These are phyloP conservation scores for Typha latifolia DNA, from an alignment of 176 grass and related monocot genomes.

Conservation along the genomic window DNA sequence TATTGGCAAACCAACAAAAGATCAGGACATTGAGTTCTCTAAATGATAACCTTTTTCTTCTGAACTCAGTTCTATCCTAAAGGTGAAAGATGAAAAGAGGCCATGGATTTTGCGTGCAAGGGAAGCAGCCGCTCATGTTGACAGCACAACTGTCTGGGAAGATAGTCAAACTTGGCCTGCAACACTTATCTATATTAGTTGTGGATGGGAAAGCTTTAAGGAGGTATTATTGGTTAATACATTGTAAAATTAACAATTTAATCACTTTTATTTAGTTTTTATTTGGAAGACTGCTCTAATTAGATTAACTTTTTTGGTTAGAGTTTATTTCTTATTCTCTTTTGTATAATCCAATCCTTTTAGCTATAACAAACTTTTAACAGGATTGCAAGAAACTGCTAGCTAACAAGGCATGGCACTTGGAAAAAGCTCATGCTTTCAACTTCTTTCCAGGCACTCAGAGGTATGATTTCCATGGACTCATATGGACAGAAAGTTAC, in stretches of 20 bases:
- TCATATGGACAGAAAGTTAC: slow-evolving; percentile 3
- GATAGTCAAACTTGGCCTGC: slow-evolving; percentile 51
- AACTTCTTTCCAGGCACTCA: slow-evolving; percentile 97
- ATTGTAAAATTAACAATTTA: background rate
- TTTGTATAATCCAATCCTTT: background rate
- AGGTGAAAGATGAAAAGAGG: slow-evolving; percentile 89
- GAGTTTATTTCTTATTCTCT: background rate
- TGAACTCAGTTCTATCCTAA: slow-evolving; percentile 44
- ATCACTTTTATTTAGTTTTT: background rate
- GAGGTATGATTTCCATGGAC: slow-evolving; percentile 36
- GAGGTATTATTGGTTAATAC: slow-evolving; percentile 35
- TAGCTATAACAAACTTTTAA: slow-evolving; percentile 18
- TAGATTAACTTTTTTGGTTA: background rate
- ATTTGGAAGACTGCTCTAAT: background rate
- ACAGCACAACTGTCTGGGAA: slow-evolving; percentile 43
- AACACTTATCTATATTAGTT: slow-evolving; percentile 94
- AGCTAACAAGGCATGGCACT: slow-evolving; percentile 72
- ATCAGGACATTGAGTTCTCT: background rate
- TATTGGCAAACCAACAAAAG: too few species aligned
- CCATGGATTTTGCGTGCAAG: slow-evolving; percentile 92
- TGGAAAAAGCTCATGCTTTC: slow-evolving; percentile 90
- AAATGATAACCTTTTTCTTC: slow-evolving; percentile 22
- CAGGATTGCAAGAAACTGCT: slow-evolving; percentile 84
- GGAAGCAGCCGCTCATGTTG: slow-evolving; percentile 72
- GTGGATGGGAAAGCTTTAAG: slow-evolving; percentile 96